A percentile compares a stretch with the other conserved stretches of the same genome.
Evolutionary conservation across 305 asterid species (phyloP).

Genomic region (Coffea humblotiana): DNA sequence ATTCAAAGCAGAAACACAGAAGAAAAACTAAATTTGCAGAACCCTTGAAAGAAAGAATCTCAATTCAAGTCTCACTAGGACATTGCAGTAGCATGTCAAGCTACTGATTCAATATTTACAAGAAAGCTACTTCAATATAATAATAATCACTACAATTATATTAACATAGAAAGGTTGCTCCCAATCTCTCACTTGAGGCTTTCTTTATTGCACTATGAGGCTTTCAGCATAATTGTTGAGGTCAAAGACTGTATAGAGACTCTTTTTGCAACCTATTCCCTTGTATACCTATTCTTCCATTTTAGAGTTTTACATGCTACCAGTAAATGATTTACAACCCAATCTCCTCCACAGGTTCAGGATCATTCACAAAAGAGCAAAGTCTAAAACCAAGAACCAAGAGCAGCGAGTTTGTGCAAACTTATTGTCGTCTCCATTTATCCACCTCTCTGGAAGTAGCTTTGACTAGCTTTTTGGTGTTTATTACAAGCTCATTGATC

Average conservation of each 20-base stretch:
- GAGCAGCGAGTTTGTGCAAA: neutral
- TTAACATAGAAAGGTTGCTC: no score
- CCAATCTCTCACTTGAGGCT: no score
- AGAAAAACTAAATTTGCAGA: neutral
- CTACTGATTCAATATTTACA: neutral
- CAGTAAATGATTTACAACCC: neutral
- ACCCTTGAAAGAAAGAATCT: neutral
- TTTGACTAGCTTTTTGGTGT: conserved; percentile 34
- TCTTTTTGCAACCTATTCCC: neutral
- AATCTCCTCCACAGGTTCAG: neutral
- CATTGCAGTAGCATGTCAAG: neutral
- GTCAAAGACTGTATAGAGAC: neutral
- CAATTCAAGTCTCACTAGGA: neutral
- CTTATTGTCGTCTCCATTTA: conserved; percentile 30
- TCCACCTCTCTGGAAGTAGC: conserved; percentile 46
- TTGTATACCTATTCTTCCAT: neutral
- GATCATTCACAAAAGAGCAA: neutral
- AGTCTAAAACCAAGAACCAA: neutral
- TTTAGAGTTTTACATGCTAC: neutral
- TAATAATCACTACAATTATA: neutral
- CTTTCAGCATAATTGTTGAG: no score
- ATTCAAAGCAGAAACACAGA: neutral
- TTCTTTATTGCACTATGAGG: no score
- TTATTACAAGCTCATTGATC: conserved; percentile 35
- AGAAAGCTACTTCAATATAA: neutral